These are phyloP conservation scores for Lycium ferocissimum DNA, from an alignment of 257 asterid genomes.

Conservation along the genomic window DNA sequence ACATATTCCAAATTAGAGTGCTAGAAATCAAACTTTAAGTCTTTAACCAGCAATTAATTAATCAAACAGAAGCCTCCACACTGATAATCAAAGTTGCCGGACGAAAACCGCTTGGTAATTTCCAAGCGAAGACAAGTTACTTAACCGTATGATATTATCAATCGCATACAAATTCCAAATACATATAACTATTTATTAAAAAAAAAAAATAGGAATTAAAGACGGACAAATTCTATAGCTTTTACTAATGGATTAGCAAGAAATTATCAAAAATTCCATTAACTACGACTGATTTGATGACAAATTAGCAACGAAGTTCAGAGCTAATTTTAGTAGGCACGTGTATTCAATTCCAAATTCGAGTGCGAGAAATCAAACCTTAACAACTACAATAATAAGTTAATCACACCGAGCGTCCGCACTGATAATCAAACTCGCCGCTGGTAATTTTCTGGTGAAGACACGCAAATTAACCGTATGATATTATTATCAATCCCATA, in stretches of 20 bases:
- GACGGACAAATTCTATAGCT: too few species aligned
- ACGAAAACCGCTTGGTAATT: not conserved
- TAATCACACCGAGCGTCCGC: not conserved
- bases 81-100: not conserved
- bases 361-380: not conserved
- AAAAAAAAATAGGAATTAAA: too few species aligned
- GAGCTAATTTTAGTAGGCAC: too few species aligned
- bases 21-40: not conserved
- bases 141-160: not conserved
- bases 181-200: too few species aligned
- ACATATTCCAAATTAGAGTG: too few species aligned
- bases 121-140: not conserved
- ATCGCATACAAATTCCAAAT: too few species aligned
- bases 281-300: too few species aligned
- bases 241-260: too few species aligned
- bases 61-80: not conserved
- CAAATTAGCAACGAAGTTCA: not conserved
- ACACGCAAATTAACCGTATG: too few species aligned
- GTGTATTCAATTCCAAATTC: not conserved
- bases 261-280: too few species aligned
- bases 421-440: not conserved
- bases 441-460: too few species aligned
- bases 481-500: too few species aligned
- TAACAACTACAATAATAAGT: not conserved
- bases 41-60: not conserved